Conservation (phyloP, 306 rosid genomes). For the Lathyrus aphaca region DNA sequence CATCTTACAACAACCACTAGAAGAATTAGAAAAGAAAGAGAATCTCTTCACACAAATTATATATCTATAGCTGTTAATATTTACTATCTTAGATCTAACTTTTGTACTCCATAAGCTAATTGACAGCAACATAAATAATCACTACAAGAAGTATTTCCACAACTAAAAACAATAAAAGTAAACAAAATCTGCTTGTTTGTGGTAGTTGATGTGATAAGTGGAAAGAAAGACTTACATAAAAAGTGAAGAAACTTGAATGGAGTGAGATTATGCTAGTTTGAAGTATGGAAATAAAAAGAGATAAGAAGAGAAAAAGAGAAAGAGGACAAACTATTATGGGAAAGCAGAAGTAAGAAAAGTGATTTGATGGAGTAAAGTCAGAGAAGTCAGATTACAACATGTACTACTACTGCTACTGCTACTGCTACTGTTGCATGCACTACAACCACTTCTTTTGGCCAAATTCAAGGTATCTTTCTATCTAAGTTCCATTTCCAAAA, state of each 20-base stretch:
- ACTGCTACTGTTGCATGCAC: slow-evolving; percentile 18
- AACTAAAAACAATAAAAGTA: slow-evolving; percentile 21
- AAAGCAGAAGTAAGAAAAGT: slow-evolving; percentile 32
- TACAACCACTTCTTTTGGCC: slow-evolving; percentile 46
- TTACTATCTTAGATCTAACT: slow-evolving; percentile 32
- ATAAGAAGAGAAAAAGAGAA: slow-evolving; percentile 46
- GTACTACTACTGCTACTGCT: slow-evolving; percentile 33
- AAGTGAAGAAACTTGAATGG: slow-evolving; percentile 13
- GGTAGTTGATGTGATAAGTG: slow-evolving; percentile 18
- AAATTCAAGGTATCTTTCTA: slow-evolving; percentile 43
- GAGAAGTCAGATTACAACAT: slow-evolving; percentile 41
- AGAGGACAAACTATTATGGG: slow-evolving; percentile 36
- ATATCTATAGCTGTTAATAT: neutral
- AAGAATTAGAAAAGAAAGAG: neutral
- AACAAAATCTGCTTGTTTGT: neutral
- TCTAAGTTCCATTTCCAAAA: neutral
- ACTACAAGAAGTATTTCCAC: neutral
- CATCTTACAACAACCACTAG: neutral
- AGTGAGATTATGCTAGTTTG: slow-evolving; percentile 6
- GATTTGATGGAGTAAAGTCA: slow-evolving; percentile 53
- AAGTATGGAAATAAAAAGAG: slow-evolving; percentile 35
- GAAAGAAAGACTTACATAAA: slow-evolving; percentile 46
- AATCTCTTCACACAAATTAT: neutral
- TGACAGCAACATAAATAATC: neutral
- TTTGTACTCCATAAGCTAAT: slow-evolving; percentile 1